A percentile compares a stretch with the other conserved stretches of the same genome.
Conservation (phyloP, 306 rosid genomes). For the Begonia loranthoides region DNA sequence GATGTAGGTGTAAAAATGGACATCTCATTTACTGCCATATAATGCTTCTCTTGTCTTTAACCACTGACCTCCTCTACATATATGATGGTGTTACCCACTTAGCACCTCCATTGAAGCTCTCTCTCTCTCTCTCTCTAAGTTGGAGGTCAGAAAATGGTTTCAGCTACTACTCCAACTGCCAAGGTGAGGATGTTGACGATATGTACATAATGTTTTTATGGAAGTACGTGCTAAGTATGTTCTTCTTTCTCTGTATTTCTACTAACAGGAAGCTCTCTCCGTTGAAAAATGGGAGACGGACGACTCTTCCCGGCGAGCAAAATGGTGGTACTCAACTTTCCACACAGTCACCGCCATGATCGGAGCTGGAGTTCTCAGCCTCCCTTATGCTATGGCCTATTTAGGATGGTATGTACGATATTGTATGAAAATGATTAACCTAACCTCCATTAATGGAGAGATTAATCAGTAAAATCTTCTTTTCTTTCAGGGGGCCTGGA, state of each 20-base stretch:
- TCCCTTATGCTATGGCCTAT: constrained; percentile 91
- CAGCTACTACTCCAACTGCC: constrained; percentile 39
- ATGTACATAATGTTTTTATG: background rate
- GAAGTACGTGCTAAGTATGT: background rate
- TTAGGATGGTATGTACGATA: constrained; percentile 60
- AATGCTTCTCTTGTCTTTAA: too few species aligned
- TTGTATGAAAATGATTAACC: background rate
- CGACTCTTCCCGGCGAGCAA: constrained; percentile 44
- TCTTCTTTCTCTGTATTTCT: background rate
- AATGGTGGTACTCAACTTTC: constrained; percentile 98
- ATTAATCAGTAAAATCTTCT: background rate
- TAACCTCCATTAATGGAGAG: too few species aligned
- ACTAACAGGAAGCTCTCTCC: constrained; percentile 29
- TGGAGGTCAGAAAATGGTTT: constrained; percentile 24
- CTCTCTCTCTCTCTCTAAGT: constrained; percentile 1
- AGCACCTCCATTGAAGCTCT: constrained; percentile 14
- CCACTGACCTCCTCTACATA: constrained; percentile 20
- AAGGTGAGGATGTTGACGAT: constrained; percentile 21
- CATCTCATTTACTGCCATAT: too few species aligned
- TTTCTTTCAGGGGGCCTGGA: constrained; percentile 74
- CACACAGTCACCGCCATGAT: constrained; percentile 93
- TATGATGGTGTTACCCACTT: constrained; percentile 13
- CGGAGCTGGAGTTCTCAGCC: constrained; percentile 88
- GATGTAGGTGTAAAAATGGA: too few species aligned
- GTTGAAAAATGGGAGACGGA: constrained; percentile 44